A percentile compares a stretch with the other conserved stretches of the same genome.
phyloP scores from a whole-genome alignment of 768 basidiomycete genomes.

The Lactarius pseudohatsudake region DNA sequence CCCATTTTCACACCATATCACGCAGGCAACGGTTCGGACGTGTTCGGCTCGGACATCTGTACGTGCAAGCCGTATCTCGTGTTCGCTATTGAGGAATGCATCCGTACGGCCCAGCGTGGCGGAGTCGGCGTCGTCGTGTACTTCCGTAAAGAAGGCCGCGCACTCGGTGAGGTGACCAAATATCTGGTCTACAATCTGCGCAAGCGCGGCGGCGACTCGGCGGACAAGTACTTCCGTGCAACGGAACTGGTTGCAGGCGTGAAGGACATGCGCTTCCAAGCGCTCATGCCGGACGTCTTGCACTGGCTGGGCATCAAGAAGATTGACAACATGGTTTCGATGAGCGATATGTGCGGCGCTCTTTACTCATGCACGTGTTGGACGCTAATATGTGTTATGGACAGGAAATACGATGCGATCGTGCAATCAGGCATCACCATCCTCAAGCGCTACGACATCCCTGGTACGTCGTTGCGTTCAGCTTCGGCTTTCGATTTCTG shows the following conservation, averaged over 20 bases:
- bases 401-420: conserved; percentile 93
- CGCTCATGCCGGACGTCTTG: conserved; percentile 93
- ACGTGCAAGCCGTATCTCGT: conserved; percentile 92
- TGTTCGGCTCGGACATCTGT: conserved; percentile 91
- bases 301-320: conserved; percentile 93
- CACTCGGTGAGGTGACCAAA: conserved; percentile 92
- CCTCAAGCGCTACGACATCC: conserved; percentile 79
- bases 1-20: not conserved
- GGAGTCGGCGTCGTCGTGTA: conserved; percentile 94
- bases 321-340: conserved; percentile 86
- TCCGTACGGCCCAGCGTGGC: conserved; percentile 76
- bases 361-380: conserved; percentile 4
- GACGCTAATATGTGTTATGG: not conserved
- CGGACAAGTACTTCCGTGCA: conserved; percentile 90
- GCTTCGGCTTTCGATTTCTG: not conserved
- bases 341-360: conserved; percentile 74
- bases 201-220: conserved; percentile 91
- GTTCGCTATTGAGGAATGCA: conserved; percentile 92
- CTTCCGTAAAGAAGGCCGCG: conserved; percentile 92
- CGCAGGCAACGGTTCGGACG: conserved; percentile 90
- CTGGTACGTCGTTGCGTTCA: conserved; percentile 48
- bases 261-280: conserved; percentile 94
- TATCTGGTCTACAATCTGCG: conserved; percentile 96
- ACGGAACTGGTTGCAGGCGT: conserved; percentile 95
- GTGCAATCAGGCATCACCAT: conserved; percentile 87